Evolutionary conservation across 1,139 yeast species (phyloP).

Genomic region (Hansenula lynferdii): DNA sequence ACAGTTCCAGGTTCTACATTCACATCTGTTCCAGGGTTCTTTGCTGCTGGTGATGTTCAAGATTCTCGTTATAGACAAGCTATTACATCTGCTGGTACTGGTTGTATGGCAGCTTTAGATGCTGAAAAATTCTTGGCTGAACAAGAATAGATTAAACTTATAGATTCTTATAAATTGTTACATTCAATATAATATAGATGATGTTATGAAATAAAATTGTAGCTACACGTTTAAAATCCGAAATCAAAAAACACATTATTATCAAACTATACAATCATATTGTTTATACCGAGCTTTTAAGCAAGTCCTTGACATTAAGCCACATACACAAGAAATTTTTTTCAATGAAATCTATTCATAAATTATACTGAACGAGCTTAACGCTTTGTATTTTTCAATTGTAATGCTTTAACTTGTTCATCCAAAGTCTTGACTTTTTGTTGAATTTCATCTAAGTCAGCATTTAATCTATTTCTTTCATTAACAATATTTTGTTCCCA

Average conservation of each 20-base stretch:
- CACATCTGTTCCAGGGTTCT: constrained; percentile 89
- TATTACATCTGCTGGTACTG: constrained; percentile 97
- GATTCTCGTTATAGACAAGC: constrained; percentile 98
- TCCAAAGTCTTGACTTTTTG: constrained; percentile 63
- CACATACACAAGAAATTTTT: no score
- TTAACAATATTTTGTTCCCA: constrained; percentile 97
- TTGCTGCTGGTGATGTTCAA: constrained; percentile 99
- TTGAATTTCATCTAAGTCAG: constrained; percentile 89
- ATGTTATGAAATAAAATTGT: background rate
- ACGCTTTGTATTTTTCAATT: constrained; percentile 40
- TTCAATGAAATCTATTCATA: no score
- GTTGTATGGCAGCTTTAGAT: constrained; percentile 99
- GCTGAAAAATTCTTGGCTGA: constrained; percentile 82
- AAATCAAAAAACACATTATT: no score
- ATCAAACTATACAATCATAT: no score
- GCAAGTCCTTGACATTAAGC: no score
- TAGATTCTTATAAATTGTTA: background rate
- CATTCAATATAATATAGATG: background rate
- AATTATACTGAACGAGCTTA: constrained; percentile 1
- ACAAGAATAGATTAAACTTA: constrained; percentile 36
- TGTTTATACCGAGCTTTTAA: no score
- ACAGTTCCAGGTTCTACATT: constrained; percentile 85
- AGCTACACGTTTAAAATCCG: no score
- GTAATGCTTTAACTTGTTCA: constrained; percentile 67
- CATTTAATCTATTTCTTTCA: constrained; percentile 90